Conservation (phyloP, 345 rosid genomes). For the Trapa bicornis region DNA sequence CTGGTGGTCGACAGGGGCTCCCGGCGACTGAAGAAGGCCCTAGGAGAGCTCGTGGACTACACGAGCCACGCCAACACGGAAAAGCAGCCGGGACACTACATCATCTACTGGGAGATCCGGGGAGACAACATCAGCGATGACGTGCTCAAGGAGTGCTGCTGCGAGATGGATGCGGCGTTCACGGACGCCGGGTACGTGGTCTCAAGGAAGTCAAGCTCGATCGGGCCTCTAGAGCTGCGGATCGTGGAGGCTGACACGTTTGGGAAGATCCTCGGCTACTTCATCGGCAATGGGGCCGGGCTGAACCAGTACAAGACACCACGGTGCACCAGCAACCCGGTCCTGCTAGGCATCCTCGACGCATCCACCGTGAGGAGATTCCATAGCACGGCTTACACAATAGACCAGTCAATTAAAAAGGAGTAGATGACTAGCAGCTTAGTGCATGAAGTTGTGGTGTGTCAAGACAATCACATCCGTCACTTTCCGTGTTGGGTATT, state of each 20-base stretch:
- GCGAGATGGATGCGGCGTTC: conserved; percentile 65
- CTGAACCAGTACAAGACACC: conserved; percentile 94
- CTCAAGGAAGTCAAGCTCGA: conserved; percentile 57
- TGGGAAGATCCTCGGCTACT: conserved; percentile 58
- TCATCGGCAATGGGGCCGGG: conserved; percentile 62
- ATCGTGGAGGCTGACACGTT: conserved; percentile 66
- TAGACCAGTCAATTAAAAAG: too few species aligned
- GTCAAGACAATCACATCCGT: too few species aligned
- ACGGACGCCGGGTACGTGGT: conserved; percentile 76
- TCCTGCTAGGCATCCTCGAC: conserved; percentile 51
- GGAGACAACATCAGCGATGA: conserved; percentile 66
- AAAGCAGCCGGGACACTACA: conserved; percentile 66
- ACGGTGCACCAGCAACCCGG: conserved; percentile 63
- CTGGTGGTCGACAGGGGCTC: conserved; percentile 59
- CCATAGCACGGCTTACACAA: conserved; percentile 46
- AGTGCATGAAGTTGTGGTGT: too few species aligned
- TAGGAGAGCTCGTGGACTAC: conserved; percentile 70
- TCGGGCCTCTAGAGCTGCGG: conserved; percentile 80
- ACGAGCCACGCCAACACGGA: conserved; percentile 65
- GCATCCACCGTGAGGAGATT: conserved; percentile 42
- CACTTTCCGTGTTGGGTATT: too few species aligned
- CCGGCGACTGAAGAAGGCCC: conserved; percentile 29
- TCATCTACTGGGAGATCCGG: conserved; percentile 81
- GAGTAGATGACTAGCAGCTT: too few species aligned
- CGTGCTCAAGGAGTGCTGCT: conserved; percentile 56